Conservation (phyloP, 1,139 yeast species). For the Geotrichum restrictum region DNA sequence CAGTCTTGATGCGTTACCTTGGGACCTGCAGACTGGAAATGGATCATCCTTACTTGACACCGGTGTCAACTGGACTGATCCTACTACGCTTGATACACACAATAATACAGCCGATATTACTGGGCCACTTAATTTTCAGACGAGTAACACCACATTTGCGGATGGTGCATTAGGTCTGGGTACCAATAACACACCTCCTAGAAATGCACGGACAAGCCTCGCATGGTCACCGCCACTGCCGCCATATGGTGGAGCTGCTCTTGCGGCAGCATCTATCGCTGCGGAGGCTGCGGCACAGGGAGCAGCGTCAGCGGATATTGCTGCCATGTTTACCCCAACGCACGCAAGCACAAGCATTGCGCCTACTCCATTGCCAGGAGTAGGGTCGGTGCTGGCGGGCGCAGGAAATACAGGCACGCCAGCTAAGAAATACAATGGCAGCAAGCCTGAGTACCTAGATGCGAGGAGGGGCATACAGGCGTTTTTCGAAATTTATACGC, state of each 20-base stretch:
- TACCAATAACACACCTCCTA: background rate
- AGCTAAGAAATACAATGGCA: background rate
- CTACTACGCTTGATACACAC: background rate
- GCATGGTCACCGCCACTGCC: conserved; percentile 12
- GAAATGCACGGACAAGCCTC: background rate
- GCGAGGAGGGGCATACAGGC: conserved; percentile 46
- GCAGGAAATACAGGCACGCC: background rate
- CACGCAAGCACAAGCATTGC: background rate
- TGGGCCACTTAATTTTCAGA: background rate
- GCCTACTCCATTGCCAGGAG: background rate
- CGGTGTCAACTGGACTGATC: conserved; percentile 7
- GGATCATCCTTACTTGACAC: conserved; percentile 3
- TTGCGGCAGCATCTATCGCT: conserved; percentile 8
- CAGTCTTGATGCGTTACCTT: background rate
- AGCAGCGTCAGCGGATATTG: background rate
- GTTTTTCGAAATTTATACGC: conserved; percentile 51
- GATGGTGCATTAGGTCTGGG: conserved; percentile 1
- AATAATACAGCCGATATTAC: background rate
- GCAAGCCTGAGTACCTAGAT: conserved; percentile 36
- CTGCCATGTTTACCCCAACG: background rate
- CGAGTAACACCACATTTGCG: background rate
- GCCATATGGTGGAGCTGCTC: conserved; percentile 6
- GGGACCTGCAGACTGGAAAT: conserved; percentile 4
- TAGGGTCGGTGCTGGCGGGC: no score
- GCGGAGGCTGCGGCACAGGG: conserved; percentile 11